Evolutionary conservation across 352 stramenopile genomes (phyloP).

Genomic region (Pseudoperonospora humuli): DNA sequence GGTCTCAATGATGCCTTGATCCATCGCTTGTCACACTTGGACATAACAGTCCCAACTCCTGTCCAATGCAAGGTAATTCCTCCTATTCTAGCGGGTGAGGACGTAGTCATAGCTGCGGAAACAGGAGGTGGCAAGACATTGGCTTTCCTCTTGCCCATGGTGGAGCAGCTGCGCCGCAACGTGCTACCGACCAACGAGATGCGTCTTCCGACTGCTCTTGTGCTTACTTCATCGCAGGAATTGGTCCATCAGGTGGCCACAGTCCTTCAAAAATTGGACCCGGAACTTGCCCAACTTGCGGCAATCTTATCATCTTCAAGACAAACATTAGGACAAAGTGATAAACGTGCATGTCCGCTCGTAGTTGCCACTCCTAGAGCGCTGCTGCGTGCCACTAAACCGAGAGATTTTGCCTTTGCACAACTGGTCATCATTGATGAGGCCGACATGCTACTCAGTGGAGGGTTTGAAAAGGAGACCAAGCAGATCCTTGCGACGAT

Average conservation of each 20-base stretch:
- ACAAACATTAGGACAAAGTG: slow-evolving; percentile 29
- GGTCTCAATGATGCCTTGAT: slow-evolving; percentile 31
- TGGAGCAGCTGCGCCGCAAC: slow-evolving; percentile 31
- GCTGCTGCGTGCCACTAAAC: slow-evolving; percentile 54
- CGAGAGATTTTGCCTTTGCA: slow-evolving; percentile 68
- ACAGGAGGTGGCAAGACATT: slow-evolving; percentile 95
- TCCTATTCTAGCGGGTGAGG: slow-evolving; percentile 32
- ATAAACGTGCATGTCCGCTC: slow-evolving; percentile 31
- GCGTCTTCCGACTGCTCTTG: slow-evolving; percentile 46
- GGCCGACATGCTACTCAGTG: slow-evolving; percentile 71
- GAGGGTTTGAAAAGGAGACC: slow-evolving; percentile 67
- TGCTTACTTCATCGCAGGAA: slow-evolving; percentile 85
- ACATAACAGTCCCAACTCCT: slow-evolving; percentile 37
- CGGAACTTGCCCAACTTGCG: slow-evolving; percentile 28
- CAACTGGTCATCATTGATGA: slow-evolving; percentile 71
- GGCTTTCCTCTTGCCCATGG: slow-evolving; percentile 90
- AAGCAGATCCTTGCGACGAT: slow-evolving; percentile 80
- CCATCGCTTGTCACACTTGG: slow-evolving; percentile 29
- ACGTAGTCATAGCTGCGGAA: slow-evolving; percentile 91
- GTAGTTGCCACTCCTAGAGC: slow-evolving; percentile 60
- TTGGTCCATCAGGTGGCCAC: slow-evolving; percentile 65
- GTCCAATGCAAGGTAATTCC: slow-evolving; percentile 58
- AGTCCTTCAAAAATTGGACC: slow-evolving; percentile 37
- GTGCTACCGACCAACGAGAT: slow-evolving; percentile 29
- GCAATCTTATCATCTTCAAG: slow-evolving; percentile 49